Evolutionary conservation across 106 monocot species (phyloP), one percentile per base, ranked within the genome.

Genomic region (Xerophyta viscosa): DNA sequence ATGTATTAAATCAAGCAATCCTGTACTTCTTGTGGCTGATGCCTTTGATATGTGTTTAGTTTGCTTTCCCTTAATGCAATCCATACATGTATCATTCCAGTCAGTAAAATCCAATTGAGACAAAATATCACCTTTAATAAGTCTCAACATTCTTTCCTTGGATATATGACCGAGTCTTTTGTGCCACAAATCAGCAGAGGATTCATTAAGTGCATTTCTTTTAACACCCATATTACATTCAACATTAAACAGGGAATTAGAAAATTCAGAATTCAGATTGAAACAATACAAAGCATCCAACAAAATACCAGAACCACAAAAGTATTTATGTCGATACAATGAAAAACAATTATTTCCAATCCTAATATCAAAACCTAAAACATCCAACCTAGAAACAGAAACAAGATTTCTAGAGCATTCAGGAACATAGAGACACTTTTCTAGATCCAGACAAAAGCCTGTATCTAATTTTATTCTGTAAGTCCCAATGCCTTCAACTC

Each of bases 41-140:
- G 15, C 2, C 11, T 42, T 22, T 56, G 6, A 9, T 22, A 39
- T 18, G 10, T 58, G n/a, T n/a, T 58, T 58, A 23, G 58, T 58
- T 43, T 58, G 25, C 26, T 58, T 58, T 15, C 41, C n/a, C 27
- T 42, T 58, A 42, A 58, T 58, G 14, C 26, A 58, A 27, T 58
- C 58, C 17, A 58, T 27, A 58, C 42, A 58, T 5, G 37, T 18
- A 58, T 24, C 11, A 11, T n/a, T n/a, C n/a, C 25, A 44, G n/a
- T 58, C 15, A 27, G 26, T 44, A 58, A 58, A 58, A 17, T 54
- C 58, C 8, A 58, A 27, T 27, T 24, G 24, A 18, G 3, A 4
- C n/a, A 54, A 25, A 18, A 58, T 17, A 2, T 17, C 43, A 43
- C 27, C 1, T 1, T 58, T 58, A 27, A 58, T 42, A 26, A 58